phyloP scores from a whole-genome alignment of 306 rosid genomes.

The Gastrolobium villosum region DNA sequence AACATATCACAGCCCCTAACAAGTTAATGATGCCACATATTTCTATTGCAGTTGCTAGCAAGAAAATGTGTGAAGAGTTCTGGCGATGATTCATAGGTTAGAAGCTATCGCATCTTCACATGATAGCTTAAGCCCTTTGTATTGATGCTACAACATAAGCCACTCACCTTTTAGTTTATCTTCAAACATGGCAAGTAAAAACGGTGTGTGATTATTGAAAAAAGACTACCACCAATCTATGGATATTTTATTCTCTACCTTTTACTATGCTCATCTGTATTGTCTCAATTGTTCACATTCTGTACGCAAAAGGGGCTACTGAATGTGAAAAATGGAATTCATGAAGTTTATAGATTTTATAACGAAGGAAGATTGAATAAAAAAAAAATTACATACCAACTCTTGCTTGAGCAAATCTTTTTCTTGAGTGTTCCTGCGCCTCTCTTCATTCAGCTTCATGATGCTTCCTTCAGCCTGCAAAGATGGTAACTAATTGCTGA shows the following conservation, averaged over 20 bases:
- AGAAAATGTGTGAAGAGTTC: background rate
- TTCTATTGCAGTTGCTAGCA: background rate
- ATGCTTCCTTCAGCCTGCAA: constrained; percentile 75
- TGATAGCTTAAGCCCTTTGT: background rate
- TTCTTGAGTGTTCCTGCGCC: constrained; percentile 53
- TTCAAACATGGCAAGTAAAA: constrained; percentile 10
- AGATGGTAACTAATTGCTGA: constrained; percentile 35
- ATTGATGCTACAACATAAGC: constrained; percentile 2
- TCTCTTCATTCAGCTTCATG: constrained; percentile 69
- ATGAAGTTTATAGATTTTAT: background rate
- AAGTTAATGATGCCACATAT: background rate
- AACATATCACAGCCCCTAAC: background rate
- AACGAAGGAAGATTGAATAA: background rate
- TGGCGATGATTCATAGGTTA: background rate
- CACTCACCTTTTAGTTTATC: constrained; percentile 3
- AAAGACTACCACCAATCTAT: constrained; percentile 5
- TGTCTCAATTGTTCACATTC: constrained; percentile 2
- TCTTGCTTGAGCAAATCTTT: constrained; percentile 66
- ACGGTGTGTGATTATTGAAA: constrained; percentile 10
- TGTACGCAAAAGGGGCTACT: background rate
- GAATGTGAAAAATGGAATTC: constrained; percentile 5
- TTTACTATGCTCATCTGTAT: background rate
- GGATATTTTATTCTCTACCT: background rate
- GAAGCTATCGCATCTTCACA: background rate
- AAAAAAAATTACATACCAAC: constrained; percentile 58